Conservation (phyloP, 345 rosid genomes). For the Populus ilicifolia region DNA sequence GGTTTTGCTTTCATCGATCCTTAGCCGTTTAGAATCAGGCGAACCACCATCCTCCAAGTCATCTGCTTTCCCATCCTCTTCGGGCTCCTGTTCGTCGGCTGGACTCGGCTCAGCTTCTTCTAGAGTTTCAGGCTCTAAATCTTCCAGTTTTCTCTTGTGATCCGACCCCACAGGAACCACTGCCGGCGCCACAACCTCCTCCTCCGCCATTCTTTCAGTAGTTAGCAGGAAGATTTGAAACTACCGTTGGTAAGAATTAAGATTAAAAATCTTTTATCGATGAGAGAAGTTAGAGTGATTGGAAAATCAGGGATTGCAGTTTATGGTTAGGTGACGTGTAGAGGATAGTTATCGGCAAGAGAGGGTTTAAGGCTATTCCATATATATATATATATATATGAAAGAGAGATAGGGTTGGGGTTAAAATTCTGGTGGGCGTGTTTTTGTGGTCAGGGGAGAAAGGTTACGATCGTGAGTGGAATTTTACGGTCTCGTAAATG, state of each 20-base stretch:
- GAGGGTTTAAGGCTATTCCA: neutral
- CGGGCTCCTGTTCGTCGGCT: slow-evolving; percentile 7
- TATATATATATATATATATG: neutral
- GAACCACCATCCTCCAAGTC: slow-evolving; percentile 29
- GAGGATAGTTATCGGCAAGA: neutral
- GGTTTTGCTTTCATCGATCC: slow-evolving; percentile 38
- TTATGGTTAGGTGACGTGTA: neutral
- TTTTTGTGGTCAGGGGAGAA: too few species aligned
- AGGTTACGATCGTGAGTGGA: too few species aligned
- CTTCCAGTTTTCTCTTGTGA: slow-evolving; percentile 75
- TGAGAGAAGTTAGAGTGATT: neutral
- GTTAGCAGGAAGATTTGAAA: neutral
- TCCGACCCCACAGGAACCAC: slow-evolving; percentile 31
- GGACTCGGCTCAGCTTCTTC: neutral
- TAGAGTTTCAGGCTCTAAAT: slow-evolving; percentile 33
- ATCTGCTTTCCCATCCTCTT: slow-evolving; percentile 14
- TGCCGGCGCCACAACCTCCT: slow-evolving; percentile 40
- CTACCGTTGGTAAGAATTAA: neutral
- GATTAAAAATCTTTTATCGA: too few species aligned
- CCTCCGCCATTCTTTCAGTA: slow-evolving; percentile 48
- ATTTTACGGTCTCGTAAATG: too few species aligned
- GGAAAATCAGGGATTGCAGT: neutral
- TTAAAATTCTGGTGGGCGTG: neutral
- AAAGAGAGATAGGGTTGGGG: neutral
- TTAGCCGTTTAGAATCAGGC: slow-evolving; percentile 50